Base-by-base conservation (phyloP, 805 yeast species). In the Ogataea nitratoaversa region DNA sequence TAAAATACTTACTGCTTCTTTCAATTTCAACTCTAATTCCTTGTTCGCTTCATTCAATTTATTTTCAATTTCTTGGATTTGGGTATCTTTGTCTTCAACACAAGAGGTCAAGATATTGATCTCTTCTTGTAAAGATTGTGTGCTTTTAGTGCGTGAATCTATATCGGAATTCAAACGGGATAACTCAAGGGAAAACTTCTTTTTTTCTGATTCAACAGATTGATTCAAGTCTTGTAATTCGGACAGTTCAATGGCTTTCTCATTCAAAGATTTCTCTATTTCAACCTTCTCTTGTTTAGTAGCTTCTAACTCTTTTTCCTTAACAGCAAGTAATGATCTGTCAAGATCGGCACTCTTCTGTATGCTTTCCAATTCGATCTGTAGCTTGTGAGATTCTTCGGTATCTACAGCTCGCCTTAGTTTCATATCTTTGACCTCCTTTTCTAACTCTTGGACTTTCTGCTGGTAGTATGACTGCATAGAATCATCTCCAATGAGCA, bases 401-500 rank as follows among this genome's bases (percentile, higher is more conserved):
- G 72, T 45, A 13, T 55, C 51, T 19, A 52, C 58, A 5, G 48
- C 44, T 23, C 50, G 54, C 19, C 48, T 43, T 0, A 56, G 52
- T 40, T 78, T 82, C 30, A 83, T 61, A 2, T 63, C 52, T 33
- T 71, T 71, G 19, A 87, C 63, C 42, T 82, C 76, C 19, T 76
- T 78, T 41, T 74, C 73, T 43, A 80, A 66, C 40, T 72, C 76
- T 42, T 76, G 76, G 4, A 78, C 68, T 53, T 78, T 82, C 30
- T 74, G 63, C 5, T 78, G 5, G 82, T 74, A 33, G 81, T 85
- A 44, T 69, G 56, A 41, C 37, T 62, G 63, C n/a, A 52, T 44
- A 12, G 57, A 43, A 14, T 47, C 51, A 2, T 53, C 36, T 32
- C 56, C 78, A 12, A 89, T 63, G 9, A 61, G 41, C 31, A 89